These are phyloP conservation scores for Amoebophrya sp. DNA, from an alignment of 169 alveolate genomes.

Conservation along the genomic window DNA sequence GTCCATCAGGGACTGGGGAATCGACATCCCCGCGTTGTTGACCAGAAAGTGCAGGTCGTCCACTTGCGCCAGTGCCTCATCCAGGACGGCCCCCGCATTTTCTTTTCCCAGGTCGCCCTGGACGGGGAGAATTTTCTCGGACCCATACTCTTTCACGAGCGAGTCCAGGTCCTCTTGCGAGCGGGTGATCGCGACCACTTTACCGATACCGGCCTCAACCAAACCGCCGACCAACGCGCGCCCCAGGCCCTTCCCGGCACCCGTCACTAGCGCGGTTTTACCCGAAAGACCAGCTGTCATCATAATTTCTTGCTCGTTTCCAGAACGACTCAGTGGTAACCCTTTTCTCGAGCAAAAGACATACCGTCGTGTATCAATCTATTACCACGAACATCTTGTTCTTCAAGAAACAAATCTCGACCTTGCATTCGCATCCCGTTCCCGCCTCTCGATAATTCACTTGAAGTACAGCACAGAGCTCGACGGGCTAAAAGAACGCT, in stretches of 20 bases:
- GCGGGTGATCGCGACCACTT: background rate
- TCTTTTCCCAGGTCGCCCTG: background rate
- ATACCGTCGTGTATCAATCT: too few species aligned
- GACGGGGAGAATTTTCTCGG: background rate
- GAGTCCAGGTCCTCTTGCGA: background rate
- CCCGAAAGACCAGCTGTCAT: too few species aligned
- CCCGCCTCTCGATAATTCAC: too few species aligned
- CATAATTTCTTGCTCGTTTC: too few species aligned
- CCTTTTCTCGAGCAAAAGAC: too few species aligned
- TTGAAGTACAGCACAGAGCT: too few species aligned
- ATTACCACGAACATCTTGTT: too few species aligned
- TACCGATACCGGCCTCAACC: background rate
- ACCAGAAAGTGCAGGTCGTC: background rate
- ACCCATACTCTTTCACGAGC: background rate
- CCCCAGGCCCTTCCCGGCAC: background rate
- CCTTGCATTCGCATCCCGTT: too few species aligned
- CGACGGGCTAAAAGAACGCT: too few species aligned
- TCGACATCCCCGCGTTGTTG: conserved; percentile 8
- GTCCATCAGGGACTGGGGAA: background rate
- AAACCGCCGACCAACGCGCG: background rate
- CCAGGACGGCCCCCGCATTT: background rate
- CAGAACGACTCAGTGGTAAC: too few species aligned
- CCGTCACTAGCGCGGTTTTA: background rate
- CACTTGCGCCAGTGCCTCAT: background rate
- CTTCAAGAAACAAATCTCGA: too few species aligned